Percentiles rank a stretch among this genome's conserved stretches.
Evolutionary conservation across 2,329 filamentous ascomycete species (phyloP).

Genomic region (Penicillium thymicola): DNA sequence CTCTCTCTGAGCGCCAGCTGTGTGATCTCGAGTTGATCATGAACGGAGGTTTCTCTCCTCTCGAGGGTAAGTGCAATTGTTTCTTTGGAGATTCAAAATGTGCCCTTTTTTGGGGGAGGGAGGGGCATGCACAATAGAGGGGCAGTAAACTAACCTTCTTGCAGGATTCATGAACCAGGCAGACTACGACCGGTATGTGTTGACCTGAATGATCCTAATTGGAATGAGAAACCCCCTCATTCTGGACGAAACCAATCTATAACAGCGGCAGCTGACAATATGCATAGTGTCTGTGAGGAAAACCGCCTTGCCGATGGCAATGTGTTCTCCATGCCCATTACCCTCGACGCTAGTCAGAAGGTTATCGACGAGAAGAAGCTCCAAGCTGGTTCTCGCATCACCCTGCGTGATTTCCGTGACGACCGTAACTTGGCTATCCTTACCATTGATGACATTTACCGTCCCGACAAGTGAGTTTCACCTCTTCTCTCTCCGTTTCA

Average conservation of each 20-base stretch:
- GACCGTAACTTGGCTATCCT: conserved; percentile 95
- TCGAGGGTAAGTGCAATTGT: conserved; percentile 69
- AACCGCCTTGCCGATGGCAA: conserved; percentile 82
- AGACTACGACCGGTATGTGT: conserved; percentile 83
- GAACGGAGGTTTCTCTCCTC: conserved; percentile 94
- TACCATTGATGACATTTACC: conserved; percentile 93
- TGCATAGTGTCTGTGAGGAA: conserved; percentile 74
- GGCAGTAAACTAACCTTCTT: conserved; percentile 21
- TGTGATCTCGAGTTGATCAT: conserved; percentile 97
- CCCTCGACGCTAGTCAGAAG: conserved; percentile 75
- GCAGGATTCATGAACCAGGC: conserved; percentile 94
- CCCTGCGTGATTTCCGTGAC: conserved; percentile 91
- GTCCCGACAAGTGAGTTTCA: conserved; percentile 77
- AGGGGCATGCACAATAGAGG: conserved; percentile 7
- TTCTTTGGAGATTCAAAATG: too few species aligned
- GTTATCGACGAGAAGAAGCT: conserved; percentile 71
- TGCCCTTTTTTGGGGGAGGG: neutral
- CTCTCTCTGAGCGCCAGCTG: conserved; percentile 87
- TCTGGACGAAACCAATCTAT: neutral
- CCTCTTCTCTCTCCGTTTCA: neutral
- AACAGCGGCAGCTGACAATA: conserved; percentile 11
- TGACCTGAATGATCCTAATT: neutral
- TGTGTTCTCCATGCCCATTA: conserved; percentile 96
- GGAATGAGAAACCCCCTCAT: conserved; percentile 1
- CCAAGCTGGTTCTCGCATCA: conserved; percentile 76